These are phyloP conservation scores for Tulasnella sp. DNA, from an alignment of 768 basidiomycete genomes.

Conservation along the genomic window DNA sequence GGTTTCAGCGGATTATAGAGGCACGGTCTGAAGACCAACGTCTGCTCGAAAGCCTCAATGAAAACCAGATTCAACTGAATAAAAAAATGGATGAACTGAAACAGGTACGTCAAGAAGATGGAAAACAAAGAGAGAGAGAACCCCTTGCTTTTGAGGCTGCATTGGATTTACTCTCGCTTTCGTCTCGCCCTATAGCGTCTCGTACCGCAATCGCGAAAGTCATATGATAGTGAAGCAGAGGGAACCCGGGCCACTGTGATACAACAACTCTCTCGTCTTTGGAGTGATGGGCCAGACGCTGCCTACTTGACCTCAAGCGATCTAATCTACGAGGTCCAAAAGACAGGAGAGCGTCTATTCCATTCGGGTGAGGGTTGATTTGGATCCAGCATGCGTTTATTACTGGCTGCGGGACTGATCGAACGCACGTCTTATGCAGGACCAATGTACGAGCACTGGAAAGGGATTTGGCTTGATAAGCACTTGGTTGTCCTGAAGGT, in stretches of 20 bases:
- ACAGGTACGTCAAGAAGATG: not conserved
- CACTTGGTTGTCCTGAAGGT: conserved; percentile 8
- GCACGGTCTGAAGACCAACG: not conserved
- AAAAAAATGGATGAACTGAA: not conserved
- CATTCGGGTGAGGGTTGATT: not conserved
- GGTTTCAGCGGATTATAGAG: not conserved
- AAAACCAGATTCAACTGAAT: not conserved
- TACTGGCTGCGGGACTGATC: not conserved
- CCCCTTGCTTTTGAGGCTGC: not conserved
- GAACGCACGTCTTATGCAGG: not conserved
- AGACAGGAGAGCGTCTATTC: not conserved
- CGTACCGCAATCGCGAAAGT: not conserved
- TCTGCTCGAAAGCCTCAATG: not conserved
- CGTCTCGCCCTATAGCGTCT: not conserved
- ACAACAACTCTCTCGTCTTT: not conserved
- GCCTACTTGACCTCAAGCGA: not conserved
- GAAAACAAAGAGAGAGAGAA: not conserved
- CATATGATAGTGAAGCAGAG: not conserved
- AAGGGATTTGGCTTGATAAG: conserved; percentile 8
- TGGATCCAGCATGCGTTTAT: not conserved
- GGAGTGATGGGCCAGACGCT: not conserved
- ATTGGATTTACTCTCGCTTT: not conserved
- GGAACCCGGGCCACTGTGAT: not conserved
- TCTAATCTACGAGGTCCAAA: not conserved
- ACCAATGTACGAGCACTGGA: not conserved